These are phyloP conservation scores for Calonectria leucothoes DNA, from an alignment of 2,329 filamentous ascomycete species.

Conservation along the genomic window DNA sequence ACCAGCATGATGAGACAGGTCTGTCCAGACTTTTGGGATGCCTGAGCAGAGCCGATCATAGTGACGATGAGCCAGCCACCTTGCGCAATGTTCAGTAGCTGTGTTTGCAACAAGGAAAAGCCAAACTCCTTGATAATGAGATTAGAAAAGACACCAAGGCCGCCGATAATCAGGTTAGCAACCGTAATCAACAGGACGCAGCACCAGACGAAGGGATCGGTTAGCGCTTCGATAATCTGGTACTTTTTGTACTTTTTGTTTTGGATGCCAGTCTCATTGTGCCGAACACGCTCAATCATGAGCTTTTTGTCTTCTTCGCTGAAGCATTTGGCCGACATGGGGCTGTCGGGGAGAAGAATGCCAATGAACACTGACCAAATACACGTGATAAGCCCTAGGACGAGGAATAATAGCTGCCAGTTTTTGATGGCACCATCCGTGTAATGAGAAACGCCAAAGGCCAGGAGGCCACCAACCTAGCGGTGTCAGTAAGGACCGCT, in stretches of 20 bases:
- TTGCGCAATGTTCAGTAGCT: conserved; percentile 53
- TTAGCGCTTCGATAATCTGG: conserved; percentile 52
- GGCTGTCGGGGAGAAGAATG: conserved; percentile 60
- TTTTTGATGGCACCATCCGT: conserved; percentile 38
- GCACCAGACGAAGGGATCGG: conserved; percentile 48
- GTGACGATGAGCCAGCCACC: conserved; percentile 47
- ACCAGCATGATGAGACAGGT: conserved; percentile 24
- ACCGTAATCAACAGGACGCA: conserved; percentile 17
- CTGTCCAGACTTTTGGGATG: conserved; percentile 29
- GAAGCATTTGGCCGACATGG: conserved; percentile 62
- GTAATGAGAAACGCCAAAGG: conserved; percentile 50
- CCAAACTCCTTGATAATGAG: conserved; percentile 30
- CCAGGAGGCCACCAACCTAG: conserved; percentile 50
- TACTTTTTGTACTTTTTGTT: conserved; percentile 49
- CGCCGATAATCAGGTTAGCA: conserved; percentile 21
- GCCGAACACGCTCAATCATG: conserved; percentile 45
- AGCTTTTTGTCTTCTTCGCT: conserved; percentile 51
- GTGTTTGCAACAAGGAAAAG: conserved; percentile 25
- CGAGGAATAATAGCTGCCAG: conserved; percentile 55
- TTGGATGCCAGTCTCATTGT: conserved; percentile 51
- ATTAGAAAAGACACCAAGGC: conserved; percentile 3
- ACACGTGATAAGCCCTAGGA: conserved; percentile 52
- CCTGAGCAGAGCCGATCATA: conserved; percentile 41
- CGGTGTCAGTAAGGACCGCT: not conserved
- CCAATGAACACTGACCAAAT: conserved; percentile 50